phyloP scores from a whole-genome alignment of 202 grass and related monocot species.

The Bolboschoenoplectus hybrid region DNA sequence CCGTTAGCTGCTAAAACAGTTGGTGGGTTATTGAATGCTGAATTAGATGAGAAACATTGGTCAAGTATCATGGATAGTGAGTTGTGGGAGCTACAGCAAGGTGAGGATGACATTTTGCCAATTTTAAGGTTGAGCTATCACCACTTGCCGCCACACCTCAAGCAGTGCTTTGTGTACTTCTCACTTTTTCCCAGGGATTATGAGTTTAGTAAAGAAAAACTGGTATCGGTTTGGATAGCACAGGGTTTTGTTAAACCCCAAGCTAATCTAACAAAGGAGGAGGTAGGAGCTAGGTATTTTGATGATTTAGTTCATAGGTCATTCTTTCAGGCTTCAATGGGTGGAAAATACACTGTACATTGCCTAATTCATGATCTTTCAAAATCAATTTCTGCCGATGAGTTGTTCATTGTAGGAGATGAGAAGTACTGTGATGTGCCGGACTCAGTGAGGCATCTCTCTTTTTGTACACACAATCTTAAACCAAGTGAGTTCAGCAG shows the following conservation, averaged over 20 bases:
- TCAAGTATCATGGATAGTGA: constrained; percentile 44
- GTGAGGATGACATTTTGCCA: constrained; percentile 40
- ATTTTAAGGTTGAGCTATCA: constrained; percentile 44
- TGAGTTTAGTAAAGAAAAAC: constrained; percentile 24
- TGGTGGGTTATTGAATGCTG: constrained; percentile 32
- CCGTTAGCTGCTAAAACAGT: constrained; percentile 52
- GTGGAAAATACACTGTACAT: constrained; percentile 42
- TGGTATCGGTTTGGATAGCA: constrained; percentile 51
- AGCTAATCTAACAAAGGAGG: constrained; percentile 30
- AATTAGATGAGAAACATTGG: constrained; percentile 43
- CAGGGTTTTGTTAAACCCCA: constrained; percentile 48
- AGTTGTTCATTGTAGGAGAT: constrained; percentile 35
- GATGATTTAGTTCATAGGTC: constrained; percentile 43
- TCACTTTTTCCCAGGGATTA: constrained; percentile 42
- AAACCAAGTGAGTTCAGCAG: constrained; percentile 31
- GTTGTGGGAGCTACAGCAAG: constrained; percentile 47
- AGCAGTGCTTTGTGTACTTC: constrained; percentile 46
- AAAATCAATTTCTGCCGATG: constrained; percentile 40
- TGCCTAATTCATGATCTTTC: constrained; percentile 48
- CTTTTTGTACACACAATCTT: constrained; percentile 37
- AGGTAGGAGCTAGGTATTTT: constrained; percentile 39
- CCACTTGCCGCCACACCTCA: constrained; percentile 38
- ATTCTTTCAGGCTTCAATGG: constrained; percentile 43
- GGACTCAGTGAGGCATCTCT: constrained; percentile 38
- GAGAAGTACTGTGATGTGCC: constrained; percentile 27